phyloP scores from a whole-genome alignment of 2,329 filamentous ascomycete genomes.

The Botrytis aclada region DNA sequence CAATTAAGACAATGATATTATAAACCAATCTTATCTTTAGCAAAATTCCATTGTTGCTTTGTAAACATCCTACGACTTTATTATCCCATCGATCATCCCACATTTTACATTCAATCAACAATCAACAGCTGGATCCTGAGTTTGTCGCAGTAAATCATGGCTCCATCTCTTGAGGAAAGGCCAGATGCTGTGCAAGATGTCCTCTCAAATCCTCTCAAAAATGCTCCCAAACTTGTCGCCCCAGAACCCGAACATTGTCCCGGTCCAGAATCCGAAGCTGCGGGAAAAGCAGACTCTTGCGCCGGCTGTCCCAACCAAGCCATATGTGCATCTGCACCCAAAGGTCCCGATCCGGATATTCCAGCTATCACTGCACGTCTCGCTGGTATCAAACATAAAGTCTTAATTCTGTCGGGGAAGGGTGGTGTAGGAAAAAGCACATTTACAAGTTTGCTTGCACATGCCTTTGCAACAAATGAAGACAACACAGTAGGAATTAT shows the following conservation, averaged over 20 bases:
- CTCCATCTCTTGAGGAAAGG: slow-evolving; percentile 78
- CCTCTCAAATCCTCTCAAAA: slow-evolving; percentile 71
- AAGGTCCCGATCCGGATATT: slow-evolving; percentile 93
- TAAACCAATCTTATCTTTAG: background rate
- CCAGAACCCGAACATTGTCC: slow-evolving; percentile 97
- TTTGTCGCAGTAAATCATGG: slow-evolving; percentile 52
- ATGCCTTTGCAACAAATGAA: slow-evolving; percentile 81
- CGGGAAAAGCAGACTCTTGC: slow-evolving; percentile 75
- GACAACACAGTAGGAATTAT: slow-evolving; percentile 84
- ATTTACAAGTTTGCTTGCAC: slow-evolving; percentile 81
- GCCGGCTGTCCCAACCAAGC: slow-evolving; percentile 92
- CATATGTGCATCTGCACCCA: slow-evolving; percentile 91
- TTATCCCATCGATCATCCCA: background rate
- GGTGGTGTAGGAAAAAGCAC: slow-evolving; percentile 97
- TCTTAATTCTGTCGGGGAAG: slow-evolving; percentile 87
- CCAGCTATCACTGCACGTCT: slow-evolving; percentile 82
- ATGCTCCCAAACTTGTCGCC: slow-evolving; percentile 80
- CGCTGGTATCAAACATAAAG: slow-evolving; percentile 80
- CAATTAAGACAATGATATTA: slow-evolving; percentile 9
- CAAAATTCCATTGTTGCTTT: slow-evolving; percentile 13
- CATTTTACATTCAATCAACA: background rate
- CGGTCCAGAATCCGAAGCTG: slow-evolving; percentile 75
- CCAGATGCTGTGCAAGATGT: slow-evolving; percentile 65
- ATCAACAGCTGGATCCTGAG: background rate
- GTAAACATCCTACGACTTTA: slow-evolving; percentile 12